phyloP scores from a whole-genome alignment of 768 basidiomycete genomes.

The Mrakia gelida region DNA sequence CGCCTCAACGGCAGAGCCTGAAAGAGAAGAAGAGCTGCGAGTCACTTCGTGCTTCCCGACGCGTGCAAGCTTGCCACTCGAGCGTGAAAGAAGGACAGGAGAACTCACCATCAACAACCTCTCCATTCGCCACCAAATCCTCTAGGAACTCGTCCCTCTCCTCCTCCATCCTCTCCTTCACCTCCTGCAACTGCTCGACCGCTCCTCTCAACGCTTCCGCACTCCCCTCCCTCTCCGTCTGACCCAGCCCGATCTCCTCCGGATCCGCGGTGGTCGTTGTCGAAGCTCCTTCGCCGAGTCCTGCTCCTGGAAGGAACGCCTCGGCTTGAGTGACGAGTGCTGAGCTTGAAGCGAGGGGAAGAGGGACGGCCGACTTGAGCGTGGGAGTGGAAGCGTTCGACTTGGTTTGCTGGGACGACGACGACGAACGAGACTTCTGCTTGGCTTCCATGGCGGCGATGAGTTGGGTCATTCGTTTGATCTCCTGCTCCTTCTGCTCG shows the following conservation, averaged over 20 bases:
- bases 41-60: background rate
- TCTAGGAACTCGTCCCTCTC: slow-evolving; percentile 2
- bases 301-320: background rate
- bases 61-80: too few relatives aligned
- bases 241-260: background rate
- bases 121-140: background rate
- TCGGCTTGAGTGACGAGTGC: background rate
- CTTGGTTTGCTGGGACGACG: slow-evolving; percentile 3
- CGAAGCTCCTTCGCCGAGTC: background rate
- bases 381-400: background rate
- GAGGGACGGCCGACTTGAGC: background rate
- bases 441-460: slow-evolving; percentile 28
- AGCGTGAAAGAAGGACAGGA: background rate
- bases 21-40: background rate
- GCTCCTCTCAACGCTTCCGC: slow-evolving; percentile 9
- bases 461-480: slow-evolving; percentile 19
- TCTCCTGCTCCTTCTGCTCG: slow-evolving; percentile 22
- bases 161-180: slow-evolving; percentile 12
- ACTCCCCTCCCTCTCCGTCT: background rate
- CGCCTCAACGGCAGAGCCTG: background rate
- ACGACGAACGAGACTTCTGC: slow-evolving; percentile 15
- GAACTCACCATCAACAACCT: background rate
- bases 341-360: background rate
- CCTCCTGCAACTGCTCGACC: slow-evolving; percentile 23
- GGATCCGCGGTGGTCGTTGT: background rate